Evolutionary conservation across 805 yeast species (phyloP), one percentile per base, ranked within the genome.

Genomic region (Saturnispora sekii): DNA sequence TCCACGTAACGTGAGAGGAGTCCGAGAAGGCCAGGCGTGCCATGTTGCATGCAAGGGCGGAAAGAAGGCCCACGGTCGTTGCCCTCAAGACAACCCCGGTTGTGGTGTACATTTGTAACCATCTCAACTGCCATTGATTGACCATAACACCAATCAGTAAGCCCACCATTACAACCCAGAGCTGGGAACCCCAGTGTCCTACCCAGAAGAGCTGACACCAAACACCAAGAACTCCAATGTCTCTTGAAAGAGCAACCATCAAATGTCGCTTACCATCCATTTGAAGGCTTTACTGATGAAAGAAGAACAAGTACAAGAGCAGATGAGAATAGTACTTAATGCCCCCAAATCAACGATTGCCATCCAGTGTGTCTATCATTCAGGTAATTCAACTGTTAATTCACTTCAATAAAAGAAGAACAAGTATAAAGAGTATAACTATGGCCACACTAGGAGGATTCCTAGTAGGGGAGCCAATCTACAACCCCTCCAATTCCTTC

Each of bases 401-500:
- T 21, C 26, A 21, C 7, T 21, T 21, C 26, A 21, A 21, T 21
- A 21, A 21, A 21, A 38, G 17, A 30, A 38, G 18, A 30, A 38
- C n/a, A 30, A 31, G 29, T 30, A 38, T 11, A 9, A 38, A 21
- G 33, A 32, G 28, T 8, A 21, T 21, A 21, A 21, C 26, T 21
- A 21, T 21, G 26, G 26, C 12, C 5, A 40, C 35, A 32, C 18
- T 10, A 32, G 28, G n/a, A 40, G 15, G 10, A 21, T 9, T 9
- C 18, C 43, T 17, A 16, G 6, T 12, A 17, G 15, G 10, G 33
- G 28, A 17, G 17, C 44, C 50, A 31, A 38, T 43, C 65, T 68
- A 75, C 62, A 76, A 68, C 55, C 78, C 78, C 70, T 93, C 97
- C 68, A 93, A 82, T 72, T 94, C 96, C 64, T 88, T 87, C 66